Conservation (phyloP, 2,329 filamentous ascomycete genomes). For the Aspergillus aculeatinus region DNA sequence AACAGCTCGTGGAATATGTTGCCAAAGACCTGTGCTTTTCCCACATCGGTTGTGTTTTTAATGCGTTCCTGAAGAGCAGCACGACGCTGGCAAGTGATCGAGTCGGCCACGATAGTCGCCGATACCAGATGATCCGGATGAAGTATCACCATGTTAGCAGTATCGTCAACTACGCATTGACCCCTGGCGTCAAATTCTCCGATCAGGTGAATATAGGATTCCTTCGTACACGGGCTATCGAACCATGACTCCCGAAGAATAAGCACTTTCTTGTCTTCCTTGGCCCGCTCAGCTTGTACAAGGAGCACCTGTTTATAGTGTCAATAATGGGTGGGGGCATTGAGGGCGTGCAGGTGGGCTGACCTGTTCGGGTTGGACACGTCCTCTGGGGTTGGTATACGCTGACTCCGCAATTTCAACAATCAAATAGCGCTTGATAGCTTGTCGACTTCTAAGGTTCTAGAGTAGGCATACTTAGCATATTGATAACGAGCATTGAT, state of each 20-base stretch:
- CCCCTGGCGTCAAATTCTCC: conserved; percentile 69
- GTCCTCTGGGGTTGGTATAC: conserved; percentile 64
- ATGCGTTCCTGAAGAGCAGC: conserved; percentile 93
- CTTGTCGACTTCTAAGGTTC: conserved; percentile 62
- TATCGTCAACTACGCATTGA: conserved; percentile 79
- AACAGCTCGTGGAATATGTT: conserved; percentile 94
- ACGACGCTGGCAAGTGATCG: conserved; percentile 84
- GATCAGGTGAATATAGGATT: conserved; percentile 82
- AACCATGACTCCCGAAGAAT: conserved; percentile 83
- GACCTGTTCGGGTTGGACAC: conserved; percentile 70
- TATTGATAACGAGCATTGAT: conserved; percentile 31
- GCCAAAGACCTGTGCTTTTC: conserved; percentile 82
- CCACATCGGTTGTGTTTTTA: conserved; percentile 81
- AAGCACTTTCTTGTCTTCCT: conserved; percentile 61
- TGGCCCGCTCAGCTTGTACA: conserved; percentile 75
- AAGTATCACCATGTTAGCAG: conserved; percentile 80
- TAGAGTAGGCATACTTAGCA: conserved; percentile 69
- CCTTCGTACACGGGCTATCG: conserved; percentile 71
- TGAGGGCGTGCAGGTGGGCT: conserved; percentile 19
- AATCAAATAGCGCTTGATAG: conserved; percentile 84
- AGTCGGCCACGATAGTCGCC: conserved; percentile 93
- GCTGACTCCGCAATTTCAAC: conserved; percentile 69
- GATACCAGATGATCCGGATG: conserved; percentile 96
- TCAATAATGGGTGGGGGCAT: conserved; percentile 18
- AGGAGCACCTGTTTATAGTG: conserved; percentile 62